phyloP scores from a whole-genome alignment of 2,329 filamentous ascomycete species.

The Ascochyta clinopodiicola region DNA sequence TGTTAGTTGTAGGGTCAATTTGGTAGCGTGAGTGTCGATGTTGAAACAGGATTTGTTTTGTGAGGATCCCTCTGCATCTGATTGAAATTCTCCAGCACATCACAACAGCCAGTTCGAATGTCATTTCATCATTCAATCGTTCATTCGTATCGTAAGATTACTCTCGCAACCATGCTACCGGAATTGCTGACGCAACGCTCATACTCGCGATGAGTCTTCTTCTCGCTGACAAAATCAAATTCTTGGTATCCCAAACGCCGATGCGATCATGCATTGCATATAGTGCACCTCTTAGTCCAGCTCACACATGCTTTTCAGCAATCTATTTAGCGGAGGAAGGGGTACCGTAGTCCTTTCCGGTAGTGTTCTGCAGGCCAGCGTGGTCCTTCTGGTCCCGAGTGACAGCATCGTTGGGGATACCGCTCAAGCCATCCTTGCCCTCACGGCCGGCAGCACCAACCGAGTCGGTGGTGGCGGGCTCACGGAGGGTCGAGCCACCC shows the following conservation, averaged over 20 bases:
- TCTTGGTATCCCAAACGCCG: slow-evolving; percentile 15
- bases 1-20: background rate
- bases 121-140: slow-evolving; percentile 7
- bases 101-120: background rate
- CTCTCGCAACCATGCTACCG: slow-evolving; percentile 21
- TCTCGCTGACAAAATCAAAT: background rate
- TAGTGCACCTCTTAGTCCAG: background rate
- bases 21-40: background rate
- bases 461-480: slow-evolving; percentile 56
- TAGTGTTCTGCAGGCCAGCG: slow-evolving; percentile 51
- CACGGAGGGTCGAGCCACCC: slow-evolving; percentile 55
- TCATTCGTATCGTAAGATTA: slow-evolving; percentile 16
- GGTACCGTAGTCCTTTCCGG: slow-evolving; percentile 20
- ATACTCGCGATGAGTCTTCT: background rate
- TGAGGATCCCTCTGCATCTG: background rate
- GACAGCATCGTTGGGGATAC: slow-evolving; percentile 67
- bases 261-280: slow-evolving; percentile 15
- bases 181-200: slow-evolving; percentile 9
- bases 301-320: background rate
- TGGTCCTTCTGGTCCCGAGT: slow-evolving; percentile 54
- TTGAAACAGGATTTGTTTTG: too few relatives aligned
- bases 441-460: slow-evolving; percentile 66
- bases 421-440: slow-evolving; percentile 63
- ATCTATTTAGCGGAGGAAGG: slow-evolving; percentile 8
- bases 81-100: background rate